Base-by-base conservation (phyloP, 805 yeast genomes). In the Candida jianshihensis region DNA sequence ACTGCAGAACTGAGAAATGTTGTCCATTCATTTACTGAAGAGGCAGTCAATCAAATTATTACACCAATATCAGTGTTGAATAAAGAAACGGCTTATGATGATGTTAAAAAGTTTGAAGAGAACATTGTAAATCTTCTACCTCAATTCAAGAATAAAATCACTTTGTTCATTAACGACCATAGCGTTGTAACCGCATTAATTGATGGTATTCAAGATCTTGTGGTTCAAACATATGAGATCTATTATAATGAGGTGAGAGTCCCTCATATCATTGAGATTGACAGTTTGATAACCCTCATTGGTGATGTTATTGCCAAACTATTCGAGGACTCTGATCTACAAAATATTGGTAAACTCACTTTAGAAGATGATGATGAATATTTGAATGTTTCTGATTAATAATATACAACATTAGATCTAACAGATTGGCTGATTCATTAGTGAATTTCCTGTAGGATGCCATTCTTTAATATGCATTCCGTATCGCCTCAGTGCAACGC, bases 1-100 rank as follows among this genome's bases (percentile, higher is more conserved):
- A 84, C 82, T 47, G 64, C 75, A 18, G 88, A 82, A 44, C 66
- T 89, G 44, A 72, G 89, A 44, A 77, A 75, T 41, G 64, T 79
- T 4, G 85, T 88, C 19, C 81, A 77, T 45, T 75, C 70, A 16
- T 78, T 84, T 46, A 80, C 89, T 4, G 73, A 76, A 33, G 71
- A 68, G 12, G 74, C 81, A 1, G 68, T 74, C 2, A 50, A 56
- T 13, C 56, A 60, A 12, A 67, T 84, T 25, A 61, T 75, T 21
- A 64, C 59, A 22, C 78, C 82, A 1, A 59, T 71, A n/a, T 30
- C 52, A 1, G 36, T 43, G 3, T 24, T 43, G 7, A 33, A 43
- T 5, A 42, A 46, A 1, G 52, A 47, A 4, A 47, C 55, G 13
- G 60, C 60, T 1, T 47, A 54, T 8, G 55, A 58, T 9, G 63